phyloP scores from a whole-genome alignment of 257 asterid species.

The Rubia yunnanensis region DNA sequence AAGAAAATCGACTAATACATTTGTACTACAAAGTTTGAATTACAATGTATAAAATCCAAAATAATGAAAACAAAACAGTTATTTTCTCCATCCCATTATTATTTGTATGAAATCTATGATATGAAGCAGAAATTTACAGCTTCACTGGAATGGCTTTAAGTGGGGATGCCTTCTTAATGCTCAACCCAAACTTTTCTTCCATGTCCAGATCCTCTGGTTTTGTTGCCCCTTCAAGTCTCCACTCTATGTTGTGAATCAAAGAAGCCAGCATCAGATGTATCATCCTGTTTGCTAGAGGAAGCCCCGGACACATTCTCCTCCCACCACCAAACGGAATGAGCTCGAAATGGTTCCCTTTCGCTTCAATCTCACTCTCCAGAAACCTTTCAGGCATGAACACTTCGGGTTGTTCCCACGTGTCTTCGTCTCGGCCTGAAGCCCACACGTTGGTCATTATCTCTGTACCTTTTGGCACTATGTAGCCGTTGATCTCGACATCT shows the following conservation, averaged over 20 bases:
- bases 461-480: slow-evolving; percentile 21
- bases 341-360: slow-evolving; percentile 27
- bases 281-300: slow-evolving; percentile 32
- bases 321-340: slow-evolving; percentile 34
- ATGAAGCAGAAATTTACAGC: neutral
- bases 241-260: slow-evolving; percentile 20
- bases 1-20: too few relatives aligned
- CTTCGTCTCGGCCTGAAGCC: slow-evolving; percentile 33
- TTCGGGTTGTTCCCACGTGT: slow-evolving; percentile 20
- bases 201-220: slow-evolving; percentile 15
- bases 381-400: slow-evolving; percentile 30
- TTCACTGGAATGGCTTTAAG: slow-evolving; percentile 3
- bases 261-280: slow-evolving; percentile 30
- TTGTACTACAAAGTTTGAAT: too few relatives aligned
- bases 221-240: slow-evolving; percentile 21
- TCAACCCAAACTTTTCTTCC: slow-evolving; percentile 27
- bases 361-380: slow-evolving; percentile 12
- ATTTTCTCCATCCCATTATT: neutral
- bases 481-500: slow-evolving; percentile 22
- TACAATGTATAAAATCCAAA: too few relatives aligned
- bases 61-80: too few relatives aligned
- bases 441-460: slow-evolving; percentile 27
- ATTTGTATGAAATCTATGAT: neutral
- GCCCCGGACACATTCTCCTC: slow-evolving; percentile 33
- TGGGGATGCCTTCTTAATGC: slow-evolving; percentile 21